A percentile compares a stretch with the other conserved stretches of the same genome.
phyloP scores from a whole-genome alignment of 129 eudicot species.

The Mikania micrantha region DNA sequence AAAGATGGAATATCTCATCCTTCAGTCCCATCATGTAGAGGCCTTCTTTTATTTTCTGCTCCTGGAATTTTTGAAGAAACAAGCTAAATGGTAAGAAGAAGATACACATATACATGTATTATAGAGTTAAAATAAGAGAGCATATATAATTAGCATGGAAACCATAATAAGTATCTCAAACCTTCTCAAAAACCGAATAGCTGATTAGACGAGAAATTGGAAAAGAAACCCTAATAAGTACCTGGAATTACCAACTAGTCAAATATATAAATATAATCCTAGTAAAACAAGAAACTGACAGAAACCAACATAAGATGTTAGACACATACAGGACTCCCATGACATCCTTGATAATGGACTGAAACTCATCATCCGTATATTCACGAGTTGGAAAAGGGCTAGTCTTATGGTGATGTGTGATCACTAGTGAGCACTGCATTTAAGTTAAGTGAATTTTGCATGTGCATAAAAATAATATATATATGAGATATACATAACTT shows the following conservation, averaged over 20 bases:
- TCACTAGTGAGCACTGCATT: conserved; percentile 60
- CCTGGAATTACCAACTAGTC: conserved; percentile 39
- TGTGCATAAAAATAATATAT: conserved; percentile 77
- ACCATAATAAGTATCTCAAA: conserved; percentile 21
- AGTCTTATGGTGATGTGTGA: conserved; percentile 82
- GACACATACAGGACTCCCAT: conserved; percentile 96
- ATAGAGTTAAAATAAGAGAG: neutral
- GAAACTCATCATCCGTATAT: conserved; percentile 99
- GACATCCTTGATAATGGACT: conserved; percentile 86
- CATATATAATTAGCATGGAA: conserved; percentile 4
- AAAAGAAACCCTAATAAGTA: conserved; percentile 94
- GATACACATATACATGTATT: neutral
- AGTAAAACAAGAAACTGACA: conserved; percentile 2
- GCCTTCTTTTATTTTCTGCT: conserved; percentile 94
- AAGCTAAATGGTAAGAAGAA: neutral
- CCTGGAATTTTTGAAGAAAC: conserved; percentile 46
- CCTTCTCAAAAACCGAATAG: conserved; percentile 95
- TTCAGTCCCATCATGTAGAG: conserved; percentile 99
- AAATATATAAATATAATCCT: neutral
- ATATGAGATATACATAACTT: conserved; percentile 87
- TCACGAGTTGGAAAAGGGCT: conserved; percentile 98
- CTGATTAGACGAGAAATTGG: conserved; percentile 96
- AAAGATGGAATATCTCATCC: conserved; percentile 74
- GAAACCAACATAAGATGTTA: neutral
- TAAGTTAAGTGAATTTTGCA: conserved; percentile 36